Conservation (phyloP, 192 early-diverging fungal genomes). For the Gaertneriomyces sp. region DNA sequence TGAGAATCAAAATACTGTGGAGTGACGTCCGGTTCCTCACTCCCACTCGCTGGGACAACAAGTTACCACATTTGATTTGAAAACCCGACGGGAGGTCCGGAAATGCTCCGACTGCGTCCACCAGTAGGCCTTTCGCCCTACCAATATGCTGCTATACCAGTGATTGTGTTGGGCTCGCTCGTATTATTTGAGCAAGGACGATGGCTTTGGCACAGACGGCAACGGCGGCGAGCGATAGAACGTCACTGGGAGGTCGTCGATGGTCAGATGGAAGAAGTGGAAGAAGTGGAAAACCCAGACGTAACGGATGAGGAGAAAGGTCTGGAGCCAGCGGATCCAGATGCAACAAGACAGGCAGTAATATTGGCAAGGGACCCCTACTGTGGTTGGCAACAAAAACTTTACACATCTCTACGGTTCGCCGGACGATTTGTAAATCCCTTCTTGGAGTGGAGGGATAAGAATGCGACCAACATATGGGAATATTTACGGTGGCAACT, state of each 20-base stretch:
- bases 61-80: too few relatives aligned
- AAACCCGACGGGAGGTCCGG: too few relatives aligned
- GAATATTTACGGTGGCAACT: slow-evolving; percentile 36
- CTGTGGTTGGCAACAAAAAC: slow-evolving; percentile 23
- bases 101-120: too few relatives aligned
- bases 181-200: slow-evolving; percentile 31
- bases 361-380: slow-evolving; percentile 1
- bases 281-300: slow-evolving; percentile 12
- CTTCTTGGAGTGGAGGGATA: slow-evolving; percentile 55
- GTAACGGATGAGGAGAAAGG: slow-evolving; percentile 18
- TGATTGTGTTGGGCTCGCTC: slow-evolving; percentile 12
- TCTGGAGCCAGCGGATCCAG: slow-evolving; percentile 18
- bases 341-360: slow-evolving; percentile 14
- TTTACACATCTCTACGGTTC: slow-evolving; percentile 34
- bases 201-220: slow-evolving; percentile 29
- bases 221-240: slow-evolving; percentile 18
- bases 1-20: too few relatives aligned
- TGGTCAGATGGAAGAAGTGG: slow-evolving; percentile 13
- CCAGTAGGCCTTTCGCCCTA: neutral
- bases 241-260: slow-evolving; percentile 27
- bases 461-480: slow-evolving; percentile 39
- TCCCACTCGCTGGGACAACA: too few relatives aligned
- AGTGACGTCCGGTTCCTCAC: too few relatives aligned
- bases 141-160: neutral
- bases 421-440: slow-evolving; percentile 57